Conservation (phyloP, 305 asterid species). For the Rubia balearica region DNA sequence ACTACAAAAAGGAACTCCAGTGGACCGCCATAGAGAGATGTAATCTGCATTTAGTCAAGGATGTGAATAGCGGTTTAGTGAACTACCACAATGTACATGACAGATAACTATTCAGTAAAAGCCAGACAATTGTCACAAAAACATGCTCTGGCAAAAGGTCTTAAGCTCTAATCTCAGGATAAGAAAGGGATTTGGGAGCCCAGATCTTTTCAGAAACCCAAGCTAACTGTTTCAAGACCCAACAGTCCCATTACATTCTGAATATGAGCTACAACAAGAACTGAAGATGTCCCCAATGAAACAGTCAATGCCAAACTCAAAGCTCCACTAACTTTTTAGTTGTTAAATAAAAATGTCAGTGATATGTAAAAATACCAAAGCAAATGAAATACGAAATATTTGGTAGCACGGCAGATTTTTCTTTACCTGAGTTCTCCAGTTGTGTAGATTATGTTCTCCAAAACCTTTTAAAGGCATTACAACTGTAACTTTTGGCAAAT, state of each 20-base stretch:
- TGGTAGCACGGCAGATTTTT: constrained; percentile 5
- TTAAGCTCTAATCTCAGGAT: background rate
- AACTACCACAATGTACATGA: background rate
- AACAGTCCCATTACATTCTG: background rate
- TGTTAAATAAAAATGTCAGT: background rate
- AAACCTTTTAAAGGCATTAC: constrained; percentile 98
- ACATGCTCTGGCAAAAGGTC: background rate
- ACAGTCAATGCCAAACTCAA: background rate
- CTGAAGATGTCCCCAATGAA: background rate
- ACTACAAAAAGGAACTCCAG: constrained; percentile 87
- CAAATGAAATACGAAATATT: constrained; percentile 1
- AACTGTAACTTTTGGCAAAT: constrained; percentile 81
- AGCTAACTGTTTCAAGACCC: background rate
- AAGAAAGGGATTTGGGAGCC: background rate
- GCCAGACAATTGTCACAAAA: background rate
- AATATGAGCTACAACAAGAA: background rate
- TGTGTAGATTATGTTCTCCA: constrained; percentile 95
- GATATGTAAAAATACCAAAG: background rate
- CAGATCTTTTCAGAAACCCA: background rate
- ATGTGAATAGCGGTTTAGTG: constrained; percentile 14
- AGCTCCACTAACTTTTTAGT: background rate
- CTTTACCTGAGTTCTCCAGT: constrained; percentile 94
- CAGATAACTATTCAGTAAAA: background rate
- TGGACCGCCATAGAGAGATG: constrained; percentile 93
- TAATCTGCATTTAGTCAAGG: constrained; percentile 55